Evolutionary conservation across 805 yeast genomes (phyloP), one percentile per base, ranked within the genome.

Genomic region (Soucietia sequanensis): DNA sequence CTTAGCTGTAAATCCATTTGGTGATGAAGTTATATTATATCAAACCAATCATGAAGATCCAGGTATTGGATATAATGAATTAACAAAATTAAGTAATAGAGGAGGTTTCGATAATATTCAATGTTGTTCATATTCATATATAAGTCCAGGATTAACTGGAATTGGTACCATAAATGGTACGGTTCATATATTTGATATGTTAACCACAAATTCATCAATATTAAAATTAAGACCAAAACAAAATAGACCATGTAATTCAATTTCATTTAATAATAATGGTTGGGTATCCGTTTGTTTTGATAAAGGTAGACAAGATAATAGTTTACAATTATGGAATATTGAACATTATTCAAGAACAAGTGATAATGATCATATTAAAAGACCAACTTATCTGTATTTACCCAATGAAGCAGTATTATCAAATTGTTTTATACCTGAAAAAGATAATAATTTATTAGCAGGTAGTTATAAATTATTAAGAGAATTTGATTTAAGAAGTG

Each of bases 261-360:
- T 88, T 2, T 74, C 90, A 1, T 84, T 89, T 60, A 85, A 78
- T 51, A 64, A 70, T 17, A 65, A 68, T 20, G 84, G 84, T 1
- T 56, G 84, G 20, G 65, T 89, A 4, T 95, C 87, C 0, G 77
- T 82, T 23, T 95, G 95, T 1, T 72, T 81, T 38, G 96, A 88
- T 43, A 76, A 86, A 44, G 81, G 83, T 14, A 70, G 89, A 34
- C 85, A 78, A 43, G 95, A 85, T 47, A 76, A 78, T 39, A 80
- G 91, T 15, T 61, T 90, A 28, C 84, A 84, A 44, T 68, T 90
- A 4, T 90, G 93, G 90, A 88, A 87, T 52, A 67, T 85, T 3
- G 77, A 75, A 36, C 80, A 79, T 45, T 82, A 78, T 41, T 63
- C 76, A 1, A 58, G 67, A 30, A 57, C 56, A 28, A 63, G 71